Percentiles rank a stretch among this genome's conserved stretches.
phyloP scores from a whole-genome alignment of 805 yeast species.

The Candida morakotiae region DNA sequence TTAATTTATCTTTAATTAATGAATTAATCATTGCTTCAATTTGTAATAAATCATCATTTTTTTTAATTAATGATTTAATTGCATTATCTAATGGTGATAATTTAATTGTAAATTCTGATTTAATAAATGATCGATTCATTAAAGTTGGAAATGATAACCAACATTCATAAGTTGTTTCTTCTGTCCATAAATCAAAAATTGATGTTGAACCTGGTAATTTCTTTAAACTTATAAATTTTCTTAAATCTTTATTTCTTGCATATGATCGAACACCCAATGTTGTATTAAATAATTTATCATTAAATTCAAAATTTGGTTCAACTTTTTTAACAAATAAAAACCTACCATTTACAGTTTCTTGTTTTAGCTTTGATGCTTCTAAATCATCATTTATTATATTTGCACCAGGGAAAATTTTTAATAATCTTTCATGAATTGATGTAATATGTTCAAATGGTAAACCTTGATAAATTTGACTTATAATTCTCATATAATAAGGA shows the following conservation, averaged over 20 bases:
- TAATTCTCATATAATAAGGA: slow-evolving; percentile 71
- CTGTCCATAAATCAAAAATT: slow-evolving; percentile 81
- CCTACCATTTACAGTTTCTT: slow-evolving; percentile 62
- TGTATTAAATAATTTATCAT: slow-evolving; percentile 41
- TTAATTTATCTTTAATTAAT: slow-evolving; percentile 49
- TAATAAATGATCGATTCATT: slow-evolving; percentile 79
- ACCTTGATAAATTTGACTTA: slow-evolving; percentile 81
- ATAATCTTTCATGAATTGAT: slow-evolving; percentile 72
- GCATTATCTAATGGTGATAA: slow-evolving; percentile 88
- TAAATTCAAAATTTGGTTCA: slow-evolving; percentile 57
- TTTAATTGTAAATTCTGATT: slow-evolving; percentile 41
- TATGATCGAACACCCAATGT: slow-evolving; percentile 67
- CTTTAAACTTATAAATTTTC: slow-evolving; percentile 63
- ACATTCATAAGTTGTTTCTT: slow-evolving; percentile 77
- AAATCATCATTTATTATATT: slow-evolving; percentile 58
- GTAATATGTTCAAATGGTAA: slow-evolving; percentile 83
- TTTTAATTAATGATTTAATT: slow-evolving; percentile 56
- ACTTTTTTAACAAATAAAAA: slow-evolving; percentile 69
- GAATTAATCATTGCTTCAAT: slow-evolving; percentile 57
- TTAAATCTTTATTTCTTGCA: slow-evolving; percentile 69
- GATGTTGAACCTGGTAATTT: slow-evolving; percentile 71
- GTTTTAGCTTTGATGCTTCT: slow-evolving; percentile 49
- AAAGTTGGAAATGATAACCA: slow-evolving; percentile 77
- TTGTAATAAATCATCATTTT: slow-evolving; percentile 69
- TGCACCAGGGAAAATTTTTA: slow-evolving; percentile 78